Base-by-base conservation (phyloP, 768 basidiomycete species). In the Mycena alexandri region DNA sequence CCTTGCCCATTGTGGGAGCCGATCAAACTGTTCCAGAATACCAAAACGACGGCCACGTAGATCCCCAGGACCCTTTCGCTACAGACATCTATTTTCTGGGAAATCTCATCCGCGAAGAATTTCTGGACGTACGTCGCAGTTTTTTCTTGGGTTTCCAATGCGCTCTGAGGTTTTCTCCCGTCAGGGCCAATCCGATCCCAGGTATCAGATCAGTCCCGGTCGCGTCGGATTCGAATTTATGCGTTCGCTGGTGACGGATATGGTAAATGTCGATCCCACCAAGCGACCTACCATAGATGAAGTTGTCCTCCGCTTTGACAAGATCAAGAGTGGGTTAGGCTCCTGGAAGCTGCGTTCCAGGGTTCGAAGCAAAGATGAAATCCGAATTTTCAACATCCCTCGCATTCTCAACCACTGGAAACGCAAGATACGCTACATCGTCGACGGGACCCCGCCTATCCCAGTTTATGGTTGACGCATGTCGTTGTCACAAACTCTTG, bases 61-160 rank as follows among this genome's bases (percentile, higher is more conserved):
- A 11, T 7, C 25, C 44, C 5, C 24, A 33, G 19, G 34, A 63
- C 41, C 53, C 54, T 1, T 46, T 58, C 13, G 24, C 24, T 1
- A 46, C 56, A 13, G 56, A 46, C 25, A 29, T 58, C 11, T 58
- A 58, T 43, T 58, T n/a, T 46, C 33, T 58, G 16, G 56, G 56
- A 11, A 58, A 58, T n/a, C 25, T 44, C 24, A 44, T 57, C 14
- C 7, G 22, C 24, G 3, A 17, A 1, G 42, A 57, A 5, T 57
- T 57, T 46, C 25, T 58, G 11, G 56, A 47, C 11, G 56, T 58
- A 34, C 4, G 9, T 44, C 14, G 14, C 38, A 38, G 38, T 38
- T 29, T 29, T 6, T 29, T 3, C 29, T 29, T 6, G 29, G 29
- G 29, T 29, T 6, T 29, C 29, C 29, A 29, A 29, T 29, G 29